Base-by-base conservation (phyloP, 2,329 filamentous ascomycete genomes). In the Exophiala lecanii-corni region DNA sequence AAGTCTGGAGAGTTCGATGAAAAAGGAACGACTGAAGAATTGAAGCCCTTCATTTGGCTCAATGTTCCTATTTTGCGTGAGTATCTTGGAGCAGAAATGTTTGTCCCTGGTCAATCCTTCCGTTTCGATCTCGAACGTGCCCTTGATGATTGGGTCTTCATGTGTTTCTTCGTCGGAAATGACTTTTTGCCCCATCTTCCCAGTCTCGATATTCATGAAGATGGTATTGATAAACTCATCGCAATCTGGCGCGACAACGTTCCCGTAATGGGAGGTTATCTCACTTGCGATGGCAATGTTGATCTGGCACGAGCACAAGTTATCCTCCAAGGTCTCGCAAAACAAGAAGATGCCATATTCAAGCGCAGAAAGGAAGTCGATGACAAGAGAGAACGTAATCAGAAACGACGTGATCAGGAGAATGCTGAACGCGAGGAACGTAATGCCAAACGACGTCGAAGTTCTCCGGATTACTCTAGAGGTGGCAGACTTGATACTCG, bases 161-260 rank as follows among this genome's bases (percentile, higher is more conserved):
- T 97, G 81, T 97, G 91, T 69, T 97, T 94, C 70, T 97, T 97
- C 62, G 91, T 97, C 43, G 91, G 91, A 55, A 98, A 98, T 66
- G 94, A 98, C 71, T 98, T 98, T 69, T 70, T 98, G 55, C 92
- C 92, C 38, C 92, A 98, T 73, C 73, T 98, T 45, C 92, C 92
- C n/a, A 94, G 91, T 58, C 75, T 98, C 45, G 92, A 97, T 64
- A 97, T 98, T 62, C 81, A 92, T 48, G 92, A 98, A 60, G 89
- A 96, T 62, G 91, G 91, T 36, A 98, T 98, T 60, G 91, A 98
- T 61, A 94, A 89, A 1, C 73, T 98, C 43, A 94, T 89, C 54
- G 84, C 87, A n/a, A 92, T 98, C 43, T 98, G 94, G 92, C 84
- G 87, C 60, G 89, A 96, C 55, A 94, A 94, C 51, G 72, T 97